Evolutionary conservation across 2,329 filamentous ascomycete species (phyloP).

Genomic region (Hymenoscyphus albidus): DNA sequence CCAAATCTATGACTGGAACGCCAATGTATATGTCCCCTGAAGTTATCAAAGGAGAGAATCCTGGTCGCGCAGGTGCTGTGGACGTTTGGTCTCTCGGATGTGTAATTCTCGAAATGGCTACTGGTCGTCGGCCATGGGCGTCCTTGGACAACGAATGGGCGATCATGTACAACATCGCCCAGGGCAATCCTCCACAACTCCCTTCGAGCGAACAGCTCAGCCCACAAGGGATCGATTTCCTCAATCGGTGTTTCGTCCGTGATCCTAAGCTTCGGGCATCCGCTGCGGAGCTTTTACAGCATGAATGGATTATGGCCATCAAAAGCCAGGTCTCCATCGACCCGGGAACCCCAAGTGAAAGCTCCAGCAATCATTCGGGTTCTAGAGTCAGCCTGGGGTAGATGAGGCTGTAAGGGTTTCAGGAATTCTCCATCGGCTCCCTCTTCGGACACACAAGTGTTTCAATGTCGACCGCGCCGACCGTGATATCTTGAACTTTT

Average conservation of each 20-base stretch:
- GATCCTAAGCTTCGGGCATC: slow-evolving; percentile 76
- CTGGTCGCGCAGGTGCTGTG: slow-evolving; percentile 77
- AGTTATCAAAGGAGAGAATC: slow-evolving; percentile 86
- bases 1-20: slow-evolving; percentile 92
- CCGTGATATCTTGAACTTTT: not conserved
- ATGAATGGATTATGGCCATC: slow-evolving; percentile 80
- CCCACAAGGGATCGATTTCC: slow-evolving; percentile 78
- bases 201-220: slow-evolving; percentile 81
- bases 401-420: not conserved
- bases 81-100: slow-evolving; percentile 97
- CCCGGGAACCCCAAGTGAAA: slow-evolving; percentile 58
- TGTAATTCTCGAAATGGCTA: slow-evolving; percentile 96
- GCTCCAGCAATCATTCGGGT: slow-evolving; percentile 22
- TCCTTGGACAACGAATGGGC: slow-evolving; percentile 98
- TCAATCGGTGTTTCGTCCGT: slow-evolving; percentile 79
- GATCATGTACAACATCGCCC: slow-evolving; percentile 99
- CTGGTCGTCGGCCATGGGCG: slow-evolving; percentile 89
- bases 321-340: slow-evolving; percentile 59
- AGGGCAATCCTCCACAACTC: slow-evolving; percentile 86
- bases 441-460: not conserved
- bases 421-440: not conserved
- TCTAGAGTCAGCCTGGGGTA: slow-evolving; percentile 27
- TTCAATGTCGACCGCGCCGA: not conserved
- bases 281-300: slow-evolving; percentile 84
- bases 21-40: slow-evolving; percentile 99